Base-by-base conservation (phyloP, 306 rosid genomes). In the Trifolium fragiferum region DNA sequence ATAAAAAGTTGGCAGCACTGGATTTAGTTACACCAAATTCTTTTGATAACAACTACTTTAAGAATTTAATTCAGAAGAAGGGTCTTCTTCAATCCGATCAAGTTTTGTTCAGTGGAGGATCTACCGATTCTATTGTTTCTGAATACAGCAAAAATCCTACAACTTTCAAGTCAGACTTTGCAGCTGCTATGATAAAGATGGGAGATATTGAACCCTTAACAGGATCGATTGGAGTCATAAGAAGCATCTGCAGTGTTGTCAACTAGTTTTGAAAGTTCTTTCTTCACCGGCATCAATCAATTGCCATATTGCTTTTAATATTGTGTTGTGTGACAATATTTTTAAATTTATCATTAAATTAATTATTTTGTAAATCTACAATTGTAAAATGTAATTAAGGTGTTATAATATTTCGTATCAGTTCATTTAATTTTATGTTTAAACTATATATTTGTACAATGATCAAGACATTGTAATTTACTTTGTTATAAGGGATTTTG, bases 1-100 rank as follows among this genome's bases (percentile, higher is more conserved):
- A 83, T 40, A 6, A 61, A 38, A 88, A 76, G 43, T 74, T 83
- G 77, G 84, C 92, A 19, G 37, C 89, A 33, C 53, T 88, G 0
- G 92, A 88, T 6, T 79, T 88, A 81, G 89, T 88, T 3, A 85
- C 92, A 11, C 89, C 88, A 0, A 87, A 85, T 61, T 84, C 86
- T 1, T 85, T 85, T 57, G 89, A 88, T 77, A 79, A 83, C 75
- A 85, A 85, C n/a, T 88, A 85, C 46, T 88, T 70, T 68, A 85
- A 85, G 68, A 85, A 88, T 50, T 74, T 88, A 50, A 77, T 88
- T 53, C 86, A 83, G 20, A 85, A 84, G 70, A 85, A 88, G 72
- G 92, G 88, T 35, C 88, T 88, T 70, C 86, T 88, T 37, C 79
- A 55, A 14, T 78, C 89, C 0, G 92, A 88, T 72, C 92, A 82